A percentile compares a stretch with the other conserved stretches of the same genome.
phyloP scores from a whole-genome alignment of 805 yeast species.

The Monosporozyma aerobia region DNA sequence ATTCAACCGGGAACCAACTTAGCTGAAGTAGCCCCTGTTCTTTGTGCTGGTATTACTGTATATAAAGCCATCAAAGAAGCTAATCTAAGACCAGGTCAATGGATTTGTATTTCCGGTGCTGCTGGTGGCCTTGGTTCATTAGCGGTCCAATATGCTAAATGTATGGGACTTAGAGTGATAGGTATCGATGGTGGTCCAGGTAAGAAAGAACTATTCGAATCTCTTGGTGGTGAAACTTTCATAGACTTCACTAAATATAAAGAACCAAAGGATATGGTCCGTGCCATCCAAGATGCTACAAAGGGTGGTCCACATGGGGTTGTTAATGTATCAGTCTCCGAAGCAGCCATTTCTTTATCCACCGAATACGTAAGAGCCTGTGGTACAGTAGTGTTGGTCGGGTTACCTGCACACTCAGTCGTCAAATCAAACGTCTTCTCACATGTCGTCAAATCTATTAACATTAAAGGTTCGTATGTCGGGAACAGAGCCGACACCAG shows the following conservation, averaged over 20 bases:
- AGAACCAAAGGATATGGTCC: slow-evolving; percentile 35
- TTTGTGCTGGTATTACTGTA: slow-evolving; percentile 57
- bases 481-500: slow-evolving; percentile 80
- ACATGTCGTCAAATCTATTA: slow-evolving; percentile 61
- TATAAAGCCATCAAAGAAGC: slow-evolving; percentile 53
- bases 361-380: slow-evolving; percentile 49
- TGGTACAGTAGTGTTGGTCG: slow-evolving; percentile 64
- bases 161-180: slow-evolving; percentile 48
- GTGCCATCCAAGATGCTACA: slow-evolving; percentile 44
- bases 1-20: slow-evolving; percentile 65
- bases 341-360: slow-evolving; percentile 50
- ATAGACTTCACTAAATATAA: slow-evolving; percentile 45
- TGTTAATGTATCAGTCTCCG: slow-evolving; percentile 61
- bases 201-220: slow-evolving; percentile 37
- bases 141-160: slow-evolving; percentile 50
- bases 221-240: slow-evolving; percentile 46
- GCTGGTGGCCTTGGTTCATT: slow-evolving; percentile 55
- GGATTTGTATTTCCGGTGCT: slow-evolving; percentile 55
- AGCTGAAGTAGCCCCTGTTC: slow-evolving; percentile 56
- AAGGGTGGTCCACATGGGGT: slow-evolving; percentile 68
- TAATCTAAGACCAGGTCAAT: slow-evolving; percentile 40
- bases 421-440: slow-evolving; percentile 56
- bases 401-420: slow-evolving; percentile 70
- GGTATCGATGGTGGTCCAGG: slow-evolving; percentile 51
- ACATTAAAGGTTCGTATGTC: slow-evolving; percentile 72